Base-by-base conservation (phyloP, 2,329 filamentous ascomycete genomes). In the Aureobasidium zeae region DNA sequence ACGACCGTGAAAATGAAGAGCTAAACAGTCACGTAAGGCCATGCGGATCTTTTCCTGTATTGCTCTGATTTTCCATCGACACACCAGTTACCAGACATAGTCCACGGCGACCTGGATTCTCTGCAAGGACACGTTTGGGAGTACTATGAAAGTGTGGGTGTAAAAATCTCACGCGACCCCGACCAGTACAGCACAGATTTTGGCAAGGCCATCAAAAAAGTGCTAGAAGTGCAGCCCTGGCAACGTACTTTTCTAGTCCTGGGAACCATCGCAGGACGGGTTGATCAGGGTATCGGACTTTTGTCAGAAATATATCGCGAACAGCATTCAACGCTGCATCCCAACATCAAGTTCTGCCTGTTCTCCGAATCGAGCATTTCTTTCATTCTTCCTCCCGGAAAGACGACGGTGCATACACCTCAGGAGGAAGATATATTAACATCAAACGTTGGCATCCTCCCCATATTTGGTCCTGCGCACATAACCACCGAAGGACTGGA, bases 111-210 rank as follows among this genome's bases (percentile, higher is more conserved):
- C 60, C 73, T 98, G 8, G 91, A 98, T 65, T 95, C 89, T 3
- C 68, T 96, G 13, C 66, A 66, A 2, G 68, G 76, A 8, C 64
- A 75, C 10, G 73, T 83, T 9, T 71, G 71, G 41, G 55, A 70
- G n/a, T 81, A 83, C 63, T 94, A 88, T 64, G 68, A 73, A 24
- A 65, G 69, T 16, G 69, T 72, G 41, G 61, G 69, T 20, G 73
- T 86, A 2, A 57, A 70, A 10, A 70, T 96, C 42, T 71, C 86
- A 51, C 68, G 78, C 53, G 79, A 89, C 50, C 60, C 70, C n/a
- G 85, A 93, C 58, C 86, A 96, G 62, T 76, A 93, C 53, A 83
- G 81, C 15, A 94, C 91, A 20, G 91, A 98, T 62, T 94, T 96
- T 54, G 80, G 76, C 54, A 98, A 98, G 52, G 63, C 59, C n/a